These are phyloP conservation scores for Acanthamoeba comandoni DNA, from an alignment of 208 protist species.

Conservation along the genomic window DNA sequence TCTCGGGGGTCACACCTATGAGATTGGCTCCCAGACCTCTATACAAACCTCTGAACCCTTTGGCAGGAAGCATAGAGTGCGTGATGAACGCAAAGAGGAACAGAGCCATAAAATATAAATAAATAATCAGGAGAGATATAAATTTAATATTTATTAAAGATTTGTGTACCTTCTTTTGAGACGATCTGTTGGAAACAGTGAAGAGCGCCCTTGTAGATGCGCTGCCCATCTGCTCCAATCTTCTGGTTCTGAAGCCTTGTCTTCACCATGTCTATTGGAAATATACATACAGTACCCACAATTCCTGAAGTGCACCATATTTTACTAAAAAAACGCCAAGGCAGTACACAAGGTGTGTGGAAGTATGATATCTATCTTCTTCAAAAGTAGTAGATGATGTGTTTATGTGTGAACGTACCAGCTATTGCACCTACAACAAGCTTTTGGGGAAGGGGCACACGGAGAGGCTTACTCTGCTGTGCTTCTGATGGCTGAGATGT, in stretches of 20 bases:
- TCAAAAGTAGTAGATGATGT: too few species aligned
- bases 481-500: too few species aligned
- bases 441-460: too few species aligned
- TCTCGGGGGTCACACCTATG: conserved; percentile 88
- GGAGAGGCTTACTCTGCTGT: too few species aligned
- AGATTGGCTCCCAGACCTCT: conserved; percentile 85
- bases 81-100: not conserved
- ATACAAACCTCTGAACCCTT: conserved; percentile 84
- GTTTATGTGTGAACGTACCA: too few species aligned
- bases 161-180: conserved; percentile 62
- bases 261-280: conserved; percentile 88
- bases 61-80: conserved; percentile 27
- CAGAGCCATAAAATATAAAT: not conserved
- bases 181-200: conserved; percentile 35
- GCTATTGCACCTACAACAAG: too few species aligned
- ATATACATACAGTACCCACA: conserved; percentile 86
- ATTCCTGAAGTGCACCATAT: too few species aligned
- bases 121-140: conserved; percentile 84
- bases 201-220: conserved; percentile 44
- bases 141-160: too few species aligned
- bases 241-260: conserved; percentile 88
- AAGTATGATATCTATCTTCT: too few species aligned
- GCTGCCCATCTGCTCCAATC: too few species aligned
- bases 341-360: too few species aligned
- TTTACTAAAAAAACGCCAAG: too few species aligned